Base-by-base conservation (phyloP, 352 stramenopile species). In the Phytophthora aleatoria region DNA sequence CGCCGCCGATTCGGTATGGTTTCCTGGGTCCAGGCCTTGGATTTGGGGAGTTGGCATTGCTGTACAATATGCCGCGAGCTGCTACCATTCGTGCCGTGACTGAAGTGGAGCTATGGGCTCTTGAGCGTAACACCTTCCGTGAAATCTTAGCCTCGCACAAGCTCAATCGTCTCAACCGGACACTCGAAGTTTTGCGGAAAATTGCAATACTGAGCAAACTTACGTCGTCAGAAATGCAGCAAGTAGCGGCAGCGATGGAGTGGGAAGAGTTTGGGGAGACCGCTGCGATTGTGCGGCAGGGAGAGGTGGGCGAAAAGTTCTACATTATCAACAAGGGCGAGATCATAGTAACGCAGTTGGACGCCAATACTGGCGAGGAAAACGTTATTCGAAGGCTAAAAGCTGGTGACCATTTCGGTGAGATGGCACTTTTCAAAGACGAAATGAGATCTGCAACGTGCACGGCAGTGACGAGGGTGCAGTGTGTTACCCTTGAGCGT, bases 21-120 rank as follows among this genome's bases (percentile, higher is more conserved):
- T 84, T 79, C 24, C 64, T 94, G 10, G 65, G 65, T 26, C 50
- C 81, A 0, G 83, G 85, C 4, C 72, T 88, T 68, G 85, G 91
- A 5, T 99, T 99, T 78, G 97, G 97, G 28, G 97, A 99, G 67
- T 71, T 99, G 1, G 96, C 97, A 4, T 74, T 99, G 44, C 82
- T 99, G 62, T 99, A 98, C 74, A 98, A 98, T 64, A 90, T 93
- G 74, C 97, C 97, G 8, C 83, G 97, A 50, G 96, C 97, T 2
- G 97, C 97, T 7, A 98, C 95, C 64, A 97, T 97, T 45, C 80
- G 80, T 1, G 75, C 86, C 0, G 70, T 85, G 24, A 81, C 77
- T 0, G 76, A 83, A 15, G 81, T 87, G 0, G 71, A 89, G 45
- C 69, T 91, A 9, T 93, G 85, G 85, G 81, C 79, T 0, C 72